Percentiles rank a stretch among this genome's conserved stretches.
phyloP scores from a whole-genome alignment of 305 asterid species.

The Fraxinus albicans region DNA sequence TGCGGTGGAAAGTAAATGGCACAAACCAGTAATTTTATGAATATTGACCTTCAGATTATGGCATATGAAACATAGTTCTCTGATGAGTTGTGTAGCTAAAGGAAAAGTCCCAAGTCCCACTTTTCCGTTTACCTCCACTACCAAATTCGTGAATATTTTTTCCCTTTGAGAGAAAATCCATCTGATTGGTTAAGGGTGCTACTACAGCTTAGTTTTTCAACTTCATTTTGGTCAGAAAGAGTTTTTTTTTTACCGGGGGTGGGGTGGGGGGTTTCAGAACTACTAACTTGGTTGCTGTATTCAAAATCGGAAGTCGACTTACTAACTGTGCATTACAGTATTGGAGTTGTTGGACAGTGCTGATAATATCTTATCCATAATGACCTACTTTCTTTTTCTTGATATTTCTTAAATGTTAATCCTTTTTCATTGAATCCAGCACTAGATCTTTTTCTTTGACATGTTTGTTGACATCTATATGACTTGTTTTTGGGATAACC shows the following conservation, averaged over 20 bases:
- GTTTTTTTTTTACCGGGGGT: background rate
- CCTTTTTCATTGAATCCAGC: background rate
- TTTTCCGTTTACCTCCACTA: background rate
- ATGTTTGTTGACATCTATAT: conserved; percentile 21
- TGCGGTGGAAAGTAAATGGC: background rate
- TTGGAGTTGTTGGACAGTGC: conserved; percentile 31
- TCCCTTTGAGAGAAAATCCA: background rate
- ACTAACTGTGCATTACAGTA: conserved; percentile 26
- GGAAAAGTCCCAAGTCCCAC: background rate
- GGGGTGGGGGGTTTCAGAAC: background rate
- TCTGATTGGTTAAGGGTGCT: background rate
- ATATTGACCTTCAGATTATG: background rate
- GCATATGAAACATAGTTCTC: background rate
- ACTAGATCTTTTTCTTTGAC: conserved; percentile 7
- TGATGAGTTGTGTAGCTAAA: conserved; percentile 7
- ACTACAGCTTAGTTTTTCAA: background rate
- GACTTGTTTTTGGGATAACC: background rate
- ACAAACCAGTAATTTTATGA: background rate
- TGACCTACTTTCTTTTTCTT: conserved; percentile 8
- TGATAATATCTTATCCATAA: background rate
- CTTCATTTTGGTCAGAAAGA: background rate
- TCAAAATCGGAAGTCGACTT: conserved; percentile 31
- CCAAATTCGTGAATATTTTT: background rate
- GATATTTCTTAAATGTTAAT: conserved; percentile 1
- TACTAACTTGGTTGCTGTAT: background rate